Conservation (phyloP, 805 yeast species). For the Martiniozyma abietophila region DNA sequence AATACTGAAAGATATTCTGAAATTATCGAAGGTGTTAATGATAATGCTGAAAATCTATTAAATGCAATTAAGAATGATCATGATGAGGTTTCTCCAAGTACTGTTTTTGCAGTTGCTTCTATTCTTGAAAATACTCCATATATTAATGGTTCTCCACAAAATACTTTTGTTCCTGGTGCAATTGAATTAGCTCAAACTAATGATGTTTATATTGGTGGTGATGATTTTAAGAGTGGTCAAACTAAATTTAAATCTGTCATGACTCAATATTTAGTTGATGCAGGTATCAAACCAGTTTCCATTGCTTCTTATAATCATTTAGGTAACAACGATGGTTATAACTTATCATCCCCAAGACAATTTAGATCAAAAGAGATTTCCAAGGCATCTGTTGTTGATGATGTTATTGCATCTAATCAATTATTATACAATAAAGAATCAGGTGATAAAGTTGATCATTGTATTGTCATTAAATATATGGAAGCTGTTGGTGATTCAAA, state of each 20-base stretch:
- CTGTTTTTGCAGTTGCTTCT: slow-evolving; percentile 89
- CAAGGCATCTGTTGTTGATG: slow-evolving; percentile 87
- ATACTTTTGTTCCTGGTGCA: slow-evolving; percentile 94
- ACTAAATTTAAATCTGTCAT: slow-evolving; percentile 93
- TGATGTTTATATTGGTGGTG: slow-evolving; percentile 83
- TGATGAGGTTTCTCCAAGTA: slow-evolving; percentile 81
- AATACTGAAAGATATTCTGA: slow-evolving; percentile 92
- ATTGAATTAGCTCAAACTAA: slow-evolving; percentile 78
- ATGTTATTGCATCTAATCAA: slow-evolving; percentile 80
- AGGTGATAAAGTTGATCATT: slow-evolving; percentile 80
- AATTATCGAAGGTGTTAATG: slow-evolving; percentile 70
- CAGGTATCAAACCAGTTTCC: slow-evolving; percentile 91
- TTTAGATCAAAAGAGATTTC: slow-evolving; percentile 94
- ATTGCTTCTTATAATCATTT: slow-evolving; percentile 94
- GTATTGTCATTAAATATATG: slow-evolving; percentile 89
- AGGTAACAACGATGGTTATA: slow-evolving; percentile 94
- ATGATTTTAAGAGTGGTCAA: slow-evolving; percentile 95
- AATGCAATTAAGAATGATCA: slow-evolving; percentile 69
- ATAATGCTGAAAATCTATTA: slow-evolving; percentile 73
- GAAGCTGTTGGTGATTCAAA: slow-evolving; percentile 94
- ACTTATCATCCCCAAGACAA: slow-evolving; percentile 84
- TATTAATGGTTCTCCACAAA: slow-evolving; percentile 95
- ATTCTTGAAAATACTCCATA: slow-evolving; percentile 84
- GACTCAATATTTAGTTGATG: slow-evolving; percentile 93
- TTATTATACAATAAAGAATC: slow-evolving; percentile 72